Conservation (phyloP, 2,329 filamentous ascomycete genomes). For the Thielaviopsis euricoi region DNA sequence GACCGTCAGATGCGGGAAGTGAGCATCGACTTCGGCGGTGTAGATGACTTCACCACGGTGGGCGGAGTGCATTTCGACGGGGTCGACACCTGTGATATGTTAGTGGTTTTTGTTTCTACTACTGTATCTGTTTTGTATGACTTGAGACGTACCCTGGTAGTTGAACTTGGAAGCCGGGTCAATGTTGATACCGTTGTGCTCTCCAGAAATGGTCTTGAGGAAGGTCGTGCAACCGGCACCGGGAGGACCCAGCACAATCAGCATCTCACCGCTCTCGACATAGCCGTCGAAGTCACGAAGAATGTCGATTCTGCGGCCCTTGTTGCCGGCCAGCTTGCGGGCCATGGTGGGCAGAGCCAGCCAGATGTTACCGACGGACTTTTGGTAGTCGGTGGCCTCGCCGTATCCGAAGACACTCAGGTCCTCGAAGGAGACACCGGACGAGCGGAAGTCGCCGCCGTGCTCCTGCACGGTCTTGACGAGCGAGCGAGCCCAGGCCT, state of each 20-base stretch:
- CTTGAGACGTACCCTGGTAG: constrained; percentile 46
- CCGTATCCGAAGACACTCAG: constrained; percentile 54
- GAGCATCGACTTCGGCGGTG: constrained; percentile 68
- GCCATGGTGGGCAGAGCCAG: constrained; percentile 29
- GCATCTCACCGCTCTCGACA: constrained; percentile 55
- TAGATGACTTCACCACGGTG: constrained; percentile 80
- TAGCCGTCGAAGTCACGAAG: constrained; percentile 51
- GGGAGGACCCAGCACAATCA: constrained; percentile 58
- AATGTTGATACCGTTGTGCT: constrained; percentile 64
- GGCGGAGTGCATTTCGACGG: constrained; percentile 58
- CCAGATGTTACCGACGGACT: constrained; percentile 46
- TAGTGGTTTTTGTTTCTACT: constrained; percentile 3
- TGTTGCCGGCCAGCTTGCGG: constrained; percentile 33
- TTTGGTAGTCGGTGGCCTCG: constrained; percentile 53
- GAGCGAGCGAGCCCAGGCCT: constrained; percentile 44
- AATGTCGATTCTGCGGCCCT: constrained; percentile 48
- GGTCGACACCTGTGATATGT: constrained; percentile 36
- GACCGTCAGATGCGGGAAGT: constrained; percentile 62
- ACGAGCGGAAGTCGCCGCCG: constrained; percentile 39
- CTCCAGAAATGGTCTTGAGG: constrained; percentile 68
- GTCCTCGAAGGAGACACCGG: constrained; percentile 50
- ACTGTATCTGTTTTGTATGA: neutral
- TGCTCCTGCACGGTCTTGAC: constrained; percentile 34
- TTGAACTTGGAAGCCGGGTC: constrained; percentile 59
- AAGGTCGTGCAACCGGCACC: constrained; percentile 69